A percentile compares a stretch with the other conserved stretches of the same genome.
Evolutionary conservation across 805 yeast species (phyloP).

Genomic region (Teunomyces lycoperdinae): DNA sequence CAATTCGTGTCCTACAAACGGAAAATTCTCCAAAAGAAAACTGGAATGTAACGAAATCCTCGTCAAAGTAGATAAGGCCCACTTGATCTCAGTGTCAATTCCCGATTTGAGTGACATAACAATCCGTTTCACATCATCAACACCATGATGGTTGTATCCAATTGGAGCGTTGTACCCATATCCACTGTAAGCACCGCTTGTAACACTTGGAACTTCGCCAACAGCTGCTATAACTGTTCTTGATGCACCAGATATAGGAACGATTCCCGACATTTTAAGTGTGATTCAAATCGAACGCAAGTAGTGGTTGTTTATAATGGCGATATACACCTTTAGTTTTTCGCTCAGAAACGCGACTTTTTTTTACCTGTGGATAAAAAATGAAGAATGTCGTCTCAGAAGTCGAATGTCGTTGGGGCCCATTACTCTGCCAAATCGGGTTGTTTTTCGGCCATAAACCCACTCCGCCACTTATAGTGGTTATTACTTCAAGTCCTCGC

Average conservation of each 20-base stretch:
- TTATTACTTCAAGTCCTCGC: neutral
- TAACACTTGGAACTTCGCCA: slow-evolving; percentile 1
- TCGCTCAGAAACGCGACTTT: neutral
- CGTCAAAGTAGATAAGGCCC: slow-evolving; percentile 61
- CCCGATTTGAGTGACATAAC: slow-evolving; percentile 67
- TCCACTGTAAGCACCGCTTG: slow-evolving; percentile 10
- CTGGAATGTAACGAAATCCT: slow-evolving; percentile 33
- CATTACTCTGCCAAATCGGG: neutral
- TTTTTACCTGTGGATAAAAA: neutral
- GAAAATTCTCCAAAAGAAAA: slow-evolving; percentile 36
- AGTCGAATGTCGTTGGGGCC: neutral
- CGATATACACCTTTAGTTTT: neutral
- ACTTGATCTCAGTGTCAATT: slow-evolving; percentile 62
- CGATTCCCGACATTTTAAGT: neutral
- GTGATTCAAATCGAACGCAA: neutral
- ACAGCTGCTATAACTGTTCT: neutral
- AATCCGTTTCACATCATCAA: slow-evolving; percentile 62
- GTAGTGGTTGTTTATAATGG: neutral
- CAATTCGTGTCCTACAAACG: slow-evolving; percentile 41
- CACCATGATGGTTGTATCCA: slow-evolving; percentile 48
- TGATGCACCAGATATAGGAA: slow-evolving; percentile 3
- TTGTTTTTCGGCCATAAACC: neutral
- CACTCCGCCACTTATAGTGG: neutral
- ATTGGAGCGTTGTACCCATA: slow-evolving; percentile 13
- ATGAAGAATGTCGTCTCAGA: neutral